phyloP scores from a whole-genome alignment of 306 rosid genomes.

The Erythrophleum fordii region DNA sequence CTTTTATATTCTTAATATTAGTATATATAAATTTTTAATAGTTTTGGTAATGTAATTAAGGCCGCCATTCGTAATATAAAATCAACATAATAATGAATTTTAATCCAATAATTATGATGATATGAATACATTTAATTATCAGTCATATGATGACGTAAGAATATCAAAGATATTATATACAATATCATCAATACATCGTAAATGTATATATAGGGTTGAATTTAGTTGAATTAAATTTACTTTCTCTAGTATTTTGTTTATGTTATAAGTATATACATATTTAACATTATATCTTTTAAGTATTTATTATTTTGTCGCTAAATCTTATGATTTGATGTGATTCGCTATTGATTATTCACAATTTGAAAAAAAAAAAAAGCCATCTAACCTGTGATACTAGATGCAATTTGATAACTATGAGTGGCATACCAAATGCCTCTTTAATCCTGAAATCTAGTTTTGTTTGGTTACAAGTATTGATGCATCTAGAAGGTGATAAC shows the following conservation, averaged over 20 bases:
- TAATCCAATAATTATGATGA: neutral
- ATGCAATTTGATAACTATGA: neutral
- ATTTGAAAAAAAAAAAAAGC: neutral
- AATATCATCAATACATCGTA: neutral
- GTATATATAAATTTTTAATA: too few relatives aligned
- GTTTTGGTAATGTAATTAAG: neutral
- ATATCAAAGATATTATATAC: neutral
- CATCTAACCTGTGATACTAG: neutral
- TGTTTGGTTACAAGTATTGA: conserved; percentile 9
- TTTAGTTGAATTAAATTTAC: neutral
- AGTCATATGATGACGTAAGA: neutral
- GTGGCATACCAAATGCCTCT: conserved; percentile 21
- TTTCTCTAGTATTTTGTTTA: neutral
- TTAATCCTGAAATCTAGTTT: conserved; percentile 20
- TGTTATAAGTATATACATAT: neutral
- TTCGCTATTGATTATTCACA: neutral
- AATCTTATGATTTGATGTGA: neutral
- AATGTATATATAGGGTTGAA: neutral
- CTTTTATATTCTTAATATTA: too few relatives aligned
- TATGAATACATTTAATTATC: neutral
- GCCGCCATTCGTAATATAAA: neutral
- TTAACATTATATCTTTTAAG: neutral
- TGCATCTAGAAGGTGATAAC: conserved; percentile 13
- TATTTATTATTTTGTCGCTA: neutral
- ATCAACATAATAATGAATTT: neutral